These are phyloP conservation scores for Triglochin maritima DNA, from an alignment of 106 monocot genomes.

Conservation along the genomic window DNA sequence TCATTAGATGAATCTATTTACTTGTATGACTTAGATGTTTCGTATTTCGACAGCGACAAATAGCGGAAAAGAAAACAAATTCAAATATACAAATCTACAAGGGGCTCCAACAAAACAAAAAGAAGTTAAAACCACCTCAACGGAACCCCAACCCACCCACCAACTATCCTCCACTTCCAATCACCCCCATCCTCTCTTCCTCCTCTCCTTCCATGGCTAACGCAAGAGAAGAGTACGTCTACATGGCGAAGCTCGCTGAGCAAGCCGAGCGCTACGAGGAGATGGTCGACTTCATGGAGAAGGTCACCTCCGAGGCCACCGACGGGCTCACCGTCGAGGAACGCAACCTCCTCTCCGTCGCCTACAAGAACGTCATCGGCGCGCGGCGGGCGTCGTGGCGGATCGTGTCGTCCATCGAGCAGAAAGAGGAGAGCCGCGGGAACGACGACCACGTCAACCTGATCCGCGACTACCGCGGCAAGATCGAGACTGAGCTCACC, in stretches of 20 bases:
- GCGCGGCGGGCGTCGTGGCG: conserved; percentile 3
- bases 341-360: conserved; percentile 10
- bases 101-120: too few relatives aligned
- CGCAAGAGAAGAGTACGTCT: conserved; percentile 7
- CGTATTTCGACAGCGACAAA: too few relatives aligned
- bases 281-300: conserved; percentile 21
- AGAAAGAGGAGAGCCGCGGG: conserved; percentile 8
- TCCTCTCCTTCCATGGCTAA: not conserved
- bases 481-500: conserved; percentile 17
- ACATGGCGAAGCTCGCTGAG: conserved; percentile 22
- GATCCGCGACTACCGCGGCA: conserved; percentile 2
- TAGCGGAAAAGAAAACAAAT: too few relatives aligned
- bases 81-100: too few relatives aligned
- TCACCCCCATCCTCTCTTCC: not conserved
- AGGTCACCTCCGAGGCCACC: not conserved
- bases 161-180: not conserved
- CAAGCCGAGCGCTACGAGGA: conserved; percentile 18
- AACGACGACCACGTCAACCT: not conserved
- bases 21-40: too few relatives aligned
- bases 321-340: conserved; percentile 9
- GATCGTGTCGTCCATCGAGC: conserved; percentile 13
- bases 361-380: conserved; percentile 13
- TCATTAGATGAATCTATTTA: too few relatives aligned
- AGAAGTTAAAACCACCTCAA: not conserved
- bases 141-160: not conserved